Evolutionary conservation across 768 basidiomycete genomes (phyloP), one percentile per base, ranked within the genome.

Genomic region (Agaricus sinodeliciosus): DNA sequence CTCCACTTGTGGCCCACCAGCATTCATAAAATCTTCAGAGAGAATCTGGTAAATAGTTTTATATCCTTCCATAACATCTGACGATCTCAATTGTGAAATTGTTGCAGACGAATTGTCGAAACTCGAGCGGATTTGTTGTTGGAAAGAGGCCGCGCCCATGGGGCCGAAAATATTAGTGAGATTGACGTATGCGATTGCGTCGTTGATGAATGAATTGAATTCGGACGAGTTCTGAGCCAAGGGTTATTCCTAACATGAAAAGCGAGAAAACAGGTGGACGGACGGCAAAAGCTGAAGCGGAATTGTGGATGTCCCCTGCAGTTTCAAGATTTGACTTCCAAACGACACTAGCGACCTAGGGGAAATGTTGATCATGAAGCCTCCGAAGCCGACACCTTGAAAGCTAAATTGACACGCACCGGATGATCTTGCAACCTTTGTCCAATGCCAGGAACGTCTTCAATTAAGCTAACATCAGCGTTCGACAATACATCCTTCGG

Each of bases 141-240:
- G 59, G 42, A 65, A 55, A 8, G 37, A 54, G 22, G 57, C 7
- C 2, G 47, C 56, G 19, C 49, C 53, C 41, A 51, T 52, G 8
- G 58, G 56, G 40, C 67, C 72, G 55, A 81, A 69, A 28, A 80
- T 71, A 31, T 64, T 65, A 35, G 75, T 73, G 55, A 73, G 67
- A 65, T 82, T 82, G 58, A 75, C 70, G 61, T 82, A 86, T 6
- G 78, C 78, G 36, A 79, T 79, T 3, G 82, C 83, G 31, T 79
- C 75, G 70, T 85, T 86, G 62, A 84, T 70, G 63, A 77, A 80
- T 3, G 81, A 83, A 13, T 74, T 59, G 64, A 79, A 78, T 51
- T 66, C 64, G 1, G 67, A 48, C 6, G 67, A 58, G 51, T 61
- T 63, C 64, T 70, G 22, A 43, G 26, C 11, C 4, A 16, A 16